Evolutionary conservation across 352 stramenopile genomes (phyloP).

Genomic region (Plasmopara viticola): DNA sequence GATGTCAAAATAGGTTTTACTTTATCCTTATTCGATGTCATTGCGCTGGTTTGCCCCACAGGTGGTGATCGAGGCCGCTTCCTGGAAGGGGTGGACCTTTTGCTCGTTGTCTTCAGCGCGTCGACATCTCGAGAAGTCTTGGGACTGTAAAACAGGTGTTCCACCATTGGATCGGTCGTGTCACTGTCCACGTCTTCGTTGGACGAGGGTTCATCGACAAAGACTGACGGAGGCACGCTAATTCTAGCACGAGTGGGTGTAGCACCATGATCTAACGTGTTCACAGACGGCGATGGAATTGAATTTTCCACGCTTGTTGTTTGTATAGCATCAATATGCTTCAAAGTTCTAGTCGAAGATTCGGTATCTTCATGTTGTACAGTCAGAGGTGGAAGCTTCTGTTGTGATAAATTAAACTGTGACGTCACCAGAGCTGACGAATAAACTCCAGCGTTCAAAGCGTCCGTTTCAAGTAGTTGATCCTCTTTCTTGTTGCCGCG

Average conservation of each 20-base stretch:
- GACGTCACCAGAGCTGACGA: slow-evolving; percentile 48
- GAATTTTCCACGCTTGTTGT: slow-evolving; percentile 3
- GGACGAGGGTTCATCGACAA: slow-evolving; percentile 53
- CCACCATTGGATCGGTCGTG: slow-evolving; percentile 60
- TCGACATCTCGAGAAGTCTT: slow-evolving; percentile 37
- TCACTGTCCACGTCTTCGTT: slow-evolving; percentile 59
- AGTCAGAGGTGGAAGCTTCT: slow-evolving; percentile 6
- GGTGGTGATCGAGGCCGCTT: slow-evolving; percentile 32
- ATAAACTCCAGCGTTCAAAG: slow-evolving; percentile 39
- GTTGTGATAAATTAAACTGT: slow-evolving; percentile 28
- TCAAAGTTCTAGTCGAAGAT: slow-evolving; percentile 1
- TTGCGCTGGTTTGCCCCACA: slow-evolving; percentile 4
- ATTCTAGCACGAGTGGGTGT: not conserved
- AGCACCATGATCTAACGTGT: not conserved
- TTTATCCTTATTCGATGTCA: not conserved
- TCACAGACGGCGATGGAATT: slow-evolving; percentile 4
- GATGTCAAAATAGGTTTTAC: slow-evolving; percentile 2
- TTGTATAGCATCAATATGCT: not conserved
- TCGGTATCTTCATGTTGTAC: slow-evolving; percentile 2
- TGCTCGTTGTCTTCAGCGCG: slow-evolving; percentile 2
- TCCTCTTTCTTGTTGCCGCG: slow-evolving; percentile 8
- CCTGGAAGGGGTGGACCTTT: slow-evolving; percentile 4
- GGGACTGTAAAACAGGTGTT: slow-evolving; percentile 75
- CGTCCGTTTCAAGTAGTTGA: slow-evolving; percentile 10
- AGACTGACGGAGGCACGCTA: slow-evolving; percentile 27